phyloP scores from a whole-genome alignment of 371 early-diverging fungal genomes.

The Mucor velutinosus region DNA sequence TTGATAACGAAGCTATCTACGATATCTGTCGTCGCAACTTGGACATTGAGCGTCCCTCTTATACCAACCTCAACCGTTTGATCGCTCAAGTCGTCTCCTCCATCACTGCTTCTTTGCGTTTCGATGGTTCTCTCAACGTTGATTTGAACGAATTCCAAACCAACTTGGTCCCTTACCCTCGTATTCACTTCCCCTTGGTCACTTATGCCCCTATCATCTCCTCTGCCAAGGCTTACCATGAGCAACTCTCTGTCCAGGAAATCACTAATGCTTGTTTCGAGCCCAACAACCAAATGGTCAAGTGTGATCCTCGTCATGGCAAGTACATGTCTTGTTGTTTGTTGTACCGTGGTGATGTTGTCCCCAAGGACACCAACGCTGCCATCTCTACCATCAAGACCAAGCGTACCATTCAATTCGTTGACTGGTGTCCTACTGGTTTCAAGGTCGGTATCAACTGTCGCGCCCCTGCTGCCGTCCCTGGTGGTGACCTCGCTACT shows the following conservation, averaged over 20 bases:
- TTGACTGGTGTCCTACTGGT: slow-evolving; percentile 97
- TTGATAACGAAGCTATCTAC: slow-evolving; percentile 99
- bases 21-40: slow-evolving; percentile 98
- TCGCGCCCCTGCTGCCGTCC: slow-evolving; percentile 85
- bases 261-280: slow-evolving; percentile 94
- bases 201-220: slow-evolving; percentile 94
- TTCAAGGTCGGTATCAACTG: slow-evolving; percentile 97
- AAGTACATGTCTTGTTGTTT: slow-evolving; percentile 97
- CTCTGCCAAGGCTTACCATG: slow-evolving; percentile 89
- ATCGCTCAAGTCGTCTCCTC: slow-evolving; percentile 99
- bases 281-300: slow-evolving; percentile 95
- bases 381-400: slow-evolving; percentile 89
- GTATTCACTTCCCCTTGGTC: slow-evolving; percentile 95
- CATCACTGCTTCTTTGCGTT: slow-evolving; percentile 98
- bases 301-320: slow-evolving; percentile 92
- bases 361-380: slow-evolving; percentile 84
- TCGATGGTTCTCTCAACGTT: slow-evolving; percentile 95
- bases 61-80: slow-evolving; percentile 96
- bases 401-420: slow-evolving; percentile 92
- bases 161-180: slow-evolving; percentile 96
- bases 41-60: slow-evolving; percentile 96
- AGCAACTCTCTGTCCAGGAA: slow-evolving; percentile 86
- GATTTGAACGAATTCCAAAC: slow-evolving; percentile 97
- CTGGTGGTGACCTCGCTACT: slow-evolving; percentile 87
- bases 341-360: slow-evolving; percentile 93